Percentiles rank a stretch among this genome's conserved stretches.
These are phyloP conservation scores for Talinum fruticosum DNA, from an alignment of 148 eudicot species.

Conservation along the genomic window DNA sequence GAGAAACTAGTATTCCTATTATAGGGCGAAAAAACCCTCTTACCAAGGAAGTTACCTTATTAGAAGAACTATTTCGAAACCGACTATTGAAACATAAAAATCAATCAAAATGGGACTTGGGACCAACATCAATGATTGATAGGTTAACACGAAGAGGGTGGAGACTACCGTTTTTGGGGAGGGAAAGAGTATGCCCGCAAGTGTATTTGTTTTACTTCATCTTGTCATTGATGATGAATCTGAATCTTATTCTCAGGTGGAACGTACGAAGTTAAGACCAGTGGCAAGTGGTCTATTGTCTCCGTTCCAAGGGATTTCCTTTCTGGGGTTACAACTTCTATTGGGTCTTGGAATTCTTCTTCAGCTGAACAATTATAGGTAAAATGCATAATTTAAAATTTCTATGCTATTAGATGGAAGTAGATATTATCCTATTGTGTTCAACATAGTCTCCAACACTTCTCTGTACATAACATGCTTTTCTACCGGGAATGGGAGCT, in stretches of 20 bases:
- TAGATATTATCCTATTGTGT: not conserved
- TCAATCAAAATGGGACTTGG: too few species aligned
- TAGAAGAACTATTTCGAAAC: too few species aligned
- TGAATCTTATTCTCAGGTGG: constrained; percentile 48
- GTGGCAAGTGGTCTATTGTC: constrained; percentile 79
- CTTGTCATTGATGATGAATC: not conserved
- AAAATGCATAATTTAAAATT: not conserved
- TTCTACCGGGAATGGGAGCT: not conserved
- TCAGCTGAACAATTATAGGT: constrained; percentile 81
- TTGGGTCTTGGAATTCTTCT: constrained; percentile 90
- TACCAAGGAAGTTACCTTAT: too few species aligned
- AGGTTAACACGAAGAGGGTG: too few species aligned
- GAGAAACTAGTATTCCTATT: too few species aligned
- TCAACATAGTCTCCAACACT: not conserved
- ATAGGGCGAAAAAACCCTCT: too few species aligned
- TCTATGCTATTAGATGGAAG: too few species aligned
- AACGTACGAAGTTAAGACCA: constrained; percentile 70
- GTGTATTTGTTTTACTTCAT: not conserved
- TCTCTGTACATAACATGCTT: not conserved
- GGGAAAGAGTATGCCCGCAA: too few species aligned
- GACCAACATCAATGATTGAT: too few species aligned
- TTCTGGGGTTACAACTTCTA: constrained; percentile 71
- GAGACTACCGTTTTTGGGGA: too few species aligned
- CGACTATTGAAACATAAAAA: too few species aligned
- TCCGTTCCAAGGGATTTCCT: constrained; percentile 70